A percentile compares a stretch with the other conserved stretches of the same genome.
Conservation (phyloP, 805 yeast genomes). For the Kluyveromyces dobzhanskii region DNA sequence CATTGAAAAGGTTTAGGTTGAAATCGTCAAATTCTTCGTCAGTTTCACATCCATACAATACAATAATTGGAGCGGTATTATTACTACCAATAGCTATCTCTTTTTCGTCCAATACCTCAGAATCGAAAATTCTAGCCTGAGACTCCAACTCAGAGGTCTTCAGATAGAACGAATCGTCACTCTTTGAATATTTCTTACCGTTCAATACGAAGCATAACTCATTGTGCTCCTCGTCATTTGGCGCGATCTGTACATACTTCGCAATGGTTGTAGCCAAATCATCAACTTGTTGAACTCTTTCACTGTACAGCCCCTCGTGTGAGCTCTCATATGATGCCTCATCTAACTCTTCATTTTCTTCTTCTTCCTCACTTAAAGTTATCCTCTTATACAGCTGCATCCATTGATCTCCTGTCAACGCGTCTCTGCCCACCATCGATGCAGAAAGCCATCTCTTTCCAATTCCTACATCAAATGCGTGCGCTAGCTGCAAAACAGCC, state of each 20-base stretch:
- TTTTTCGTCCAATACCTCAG: constrained; percentile 29
- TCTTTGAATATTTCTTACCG: constrained; percentile 41
- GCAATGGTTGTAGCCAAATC: constrained; percentile 1
- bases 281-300: neutral
- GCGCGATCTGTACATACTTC: neutral
- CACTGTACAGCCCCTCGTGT: constrained; percentile 5
- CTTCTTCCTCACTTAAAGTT: constrained; percentile 5
- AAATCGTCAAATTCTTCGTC: constrained; percentile 45
- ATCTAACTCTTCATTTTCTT: constrained; percentile 5
- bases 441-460: neutral
- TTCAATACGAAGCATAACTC: constrained; percentile 20
- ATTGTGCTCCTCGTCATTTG: neutral
- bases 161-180: constrained; percentile 73
- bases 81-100: constrained; percentile 59
- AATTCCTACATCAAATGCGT: neutral
- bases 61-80: constrained; percentile 42
- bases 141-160: constrained; percentile 39
- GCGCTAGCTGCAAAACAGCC: neutral
- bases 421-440: neutral
- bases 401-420: neutral
- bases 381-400: neutral
- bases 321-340: constrained; percentile 2
- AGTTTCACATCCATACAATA: constrained; percentile 59
- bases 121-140: constrained; percentile 16
- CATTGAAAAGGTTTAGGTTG: constrained; percentile 48